Percentiles rank a stretch among this genome's conserved stretches.
phyloP scores from a whole-genome alignment of 192 early-diverging fungal species.

The Gryganskiella cystojenkinii region DNA sequence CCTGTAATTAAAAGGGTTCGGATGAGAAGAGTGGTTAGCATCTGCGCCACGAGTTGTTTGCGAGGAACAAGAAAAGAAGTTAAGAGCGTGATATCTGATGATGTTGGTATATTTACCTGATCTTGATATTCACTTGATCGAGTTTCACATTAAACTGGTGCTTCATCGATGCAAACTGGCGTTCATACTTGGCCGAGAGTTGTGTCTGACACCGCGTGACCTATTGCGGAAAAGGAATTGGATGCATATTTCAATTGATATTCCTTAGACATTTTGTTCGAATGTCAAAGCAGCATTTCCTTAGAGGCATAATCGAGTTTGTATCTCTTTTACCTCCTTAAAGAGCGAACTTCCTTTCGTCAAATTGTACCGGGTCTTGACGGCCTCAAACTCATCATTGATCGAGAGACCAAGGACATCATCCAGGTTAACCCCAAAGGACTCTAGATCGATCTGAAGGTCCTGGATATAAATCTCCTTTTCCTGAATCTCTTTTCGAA shows the following conservation, averaged over 20 bases:
- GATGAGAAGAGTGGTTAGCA: no score
- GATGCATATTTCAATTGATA: not conserved
- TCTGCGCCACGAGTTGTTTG: no score
- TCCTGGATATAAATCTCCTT: constrained; percentile 4
- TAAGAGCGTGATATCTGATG: not conserved
- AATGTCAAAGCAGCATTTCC: not conserved
- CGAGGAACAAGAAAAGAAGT: not conserved
- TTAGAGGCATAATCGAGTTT: not conserved
- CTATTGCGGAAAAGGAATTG: not conserved
- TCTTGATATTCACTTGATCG: constrained; percentile 10
- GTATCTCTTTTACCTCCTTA: constrained; percentile 15
- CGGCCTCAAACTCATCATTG: constrained; percentile 30
- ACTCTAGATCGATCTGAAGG: not conserved
- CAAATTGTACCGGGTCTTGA: constrained; percentile 7
- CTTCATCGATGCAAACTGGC: not conserved
- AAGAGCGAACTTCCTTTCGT: constrained; percentile 23
- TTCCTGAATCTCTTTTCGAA: constrained; percentile 9
- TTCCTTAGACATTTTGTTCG: no score
- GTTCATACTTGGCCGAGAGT: constrained; percentile 12
- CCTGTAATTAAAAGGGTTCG: not conserved
- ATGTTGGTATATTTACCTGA: not conserved
- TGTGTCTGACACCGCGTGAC: constrained; percentile 1
- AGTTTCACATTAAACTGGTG: not conserved
- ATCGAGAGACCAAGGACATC: constrained; percentile 24
- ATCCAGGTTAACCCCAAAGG: constrained; percentile 5